Base-by-base conservation (phyloP, 441 rosid genomes). In the Pelargonium fulgidum region DNA sequence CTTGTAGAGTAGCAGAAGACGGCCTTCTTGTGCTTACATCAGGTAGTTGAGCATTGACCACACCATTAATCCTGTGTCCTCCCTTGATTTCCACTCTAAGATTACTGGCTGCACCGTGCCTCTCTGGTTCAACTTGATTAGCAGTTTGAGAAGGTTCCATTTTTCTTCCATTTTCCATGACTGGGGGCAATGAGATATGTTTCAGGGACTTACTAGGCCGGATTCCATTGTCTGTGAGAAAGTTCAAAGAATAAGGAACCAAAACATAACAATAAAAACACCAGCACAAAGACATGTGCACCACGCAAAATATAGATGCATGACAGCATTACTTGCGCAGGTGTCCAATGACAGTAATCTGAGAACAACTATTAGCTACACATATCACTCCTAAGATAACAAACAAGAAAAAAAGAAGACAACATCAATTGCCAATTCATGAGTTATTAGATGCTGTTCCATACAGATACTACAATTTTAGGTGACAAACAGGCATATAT, bases 81-180 rank as follows among this genome's bases (percentile, higher is more conserved):
- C 80, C 83, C 75, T 84, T 83, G 13, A n/a, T 50, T 76, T 77
- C 84, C 72, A 76, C 75, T 9, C 66, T 78, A 68, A 62, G 50
- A 64, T 69, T 76, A 72, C 64, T 65, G 16, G 44, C 72, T 48
- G 77, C 59, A 69, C 68, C 82, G 58, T 70, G 82, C 79, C 72
- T 62, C 75, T 73, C 75, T 44, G 81, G 61, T 58, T 62, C 64
- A 66, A 69, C 44, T 72, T 77, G 78, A 29, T 65, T 24, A 72
- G 68, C 62, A 77, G 71, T 76, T 76, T 80, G 74, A 69, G 64
- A 75, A 10, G 68, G 70, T 69, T 76, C 87, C 71, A 72, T 33
- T 69, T 78, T 79, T 77, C 79, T 83, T 72, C 85, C 89, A 65
- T 87, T 89, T 80, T 85, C 82, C 47, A 67, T 47, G 5, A 67